Conservation (phyloP, 1,139 yeast species). For the Blastobotrys raffinosifermentans region DNA sequence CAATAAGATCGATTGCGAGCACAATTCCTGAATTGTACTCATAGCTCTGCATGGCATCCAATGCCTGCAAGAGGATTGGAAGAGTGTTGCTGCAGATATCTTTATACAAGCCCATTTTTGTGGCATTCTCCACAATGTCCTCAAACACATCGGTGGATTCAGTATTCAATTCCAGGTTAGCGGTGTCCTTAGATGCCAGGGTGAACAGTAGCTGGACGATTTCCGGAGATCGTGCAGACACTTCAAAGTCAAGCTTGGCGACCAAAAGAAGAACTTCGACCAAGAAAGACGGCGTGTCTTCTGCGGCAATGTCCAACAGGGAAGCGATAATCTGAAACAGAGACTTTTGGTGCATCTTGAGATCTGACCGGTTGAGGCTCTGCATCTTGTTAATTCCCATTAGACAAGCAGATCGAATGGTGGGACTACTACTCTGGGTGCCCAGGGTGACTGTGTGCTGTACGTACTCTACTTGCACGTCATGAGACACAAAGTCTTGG, state of each 20-base stretch:
- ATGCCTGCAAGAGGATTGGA: conserved; percentile 15
- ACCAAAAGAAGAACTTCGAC: conserved; percentile 64
- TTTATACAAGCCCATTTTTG: conserved; percentile 36
- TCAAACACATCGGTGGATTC: conserved; percentile 60
- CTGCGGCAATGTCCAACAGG: conserved; percentile 62
- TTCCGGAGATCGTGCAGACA: conserved; percentile 38
- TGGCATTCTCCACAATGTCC: conserved; percentile 47
- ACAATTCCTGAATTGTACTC: conserved; percentile 47
- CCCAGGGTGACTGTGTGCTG: conserved; percentile 5
- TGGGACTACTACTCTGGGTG: conserved; percentile 4
- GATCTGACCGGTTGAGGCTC: conserved; percentile 2
- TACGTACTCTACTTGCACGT: conserved; percentile 3
- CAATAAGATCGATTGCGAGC: conserved; percentile 61
- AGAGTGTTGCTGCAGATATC: conserved; percentile 46
- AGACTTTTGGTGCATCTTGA: conserved; percentile 14
- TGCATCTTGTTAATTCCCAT: conserved; percentile 8
- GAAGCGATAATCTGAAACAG: conserved; percentile 39
- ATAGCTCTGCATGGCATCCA: conserved; percentile 17
- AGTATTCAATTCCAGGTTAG: conserved; percentile 59
- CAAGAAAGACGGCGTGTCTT: conserved; percentile 71
- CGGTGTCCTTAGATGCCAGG: conserved; percentile 67
- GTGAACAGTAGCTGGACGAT: conserved; percentile 52
- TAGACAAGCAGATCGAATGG: conserved; percentile 10
- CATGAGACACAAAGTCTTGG: conserved; percentile 3
- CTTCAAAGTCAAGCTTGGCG: conserved; percentile 40